Evolutionary conservation across 2,329 filamentous ascomycete species (phyloP).

Genomic region (Kalmusia sp.): DNA sequence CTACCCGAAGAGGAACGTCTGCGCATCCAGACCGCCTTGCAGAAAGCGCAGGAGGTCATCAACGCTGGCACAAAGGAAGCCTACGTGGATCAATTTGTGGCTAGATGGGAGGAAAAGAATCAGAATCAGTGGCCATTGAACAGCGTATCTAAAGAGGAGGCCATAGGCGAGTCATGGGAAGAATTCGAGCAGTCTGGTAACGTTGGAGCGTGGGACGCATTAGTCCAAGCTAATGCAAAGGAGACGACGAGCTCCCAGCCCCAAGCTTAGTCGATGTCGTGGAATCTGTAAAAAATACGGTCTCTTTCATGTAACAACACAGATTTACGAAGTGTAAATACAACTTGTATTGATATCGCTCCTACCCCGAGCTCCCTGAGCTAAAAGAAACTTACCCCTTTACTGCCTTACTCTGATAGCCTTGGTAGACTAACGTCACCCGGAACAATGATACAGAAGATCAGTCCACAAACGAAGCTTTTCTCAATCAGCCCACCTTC

Average conservation of each 20-base stretch:
- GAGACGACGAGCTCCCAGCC: background rate
- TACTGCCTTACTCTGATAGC: no score
- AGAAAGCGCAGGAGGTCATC: conserved; percentile 29
- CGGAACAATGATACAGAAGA: no score
- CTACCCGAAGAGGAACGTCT: conserved; percentile 19
- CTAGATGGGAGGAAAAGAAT: conserved; percentile 14
- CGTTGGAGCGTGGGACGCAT: background rate
- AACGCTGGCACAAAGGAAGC: conserved; percentile 23
- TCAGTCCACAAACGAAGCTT: no score
- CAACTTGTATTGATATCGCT: background rate
- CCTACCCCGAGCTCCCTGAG: no score
- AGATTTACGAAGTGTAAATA: background rate
- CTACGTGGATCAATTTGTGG: conserved; percentile 24
- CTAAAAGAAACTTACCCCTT: no score
- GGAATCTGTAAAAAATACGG: background rate
- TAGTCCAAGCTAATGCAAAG: background rate
- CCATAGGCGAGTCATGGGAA: background rate
- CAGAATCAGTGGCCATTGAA: conserved; percentile 2
- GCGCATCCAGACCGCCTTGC: conserved; percentile 24
- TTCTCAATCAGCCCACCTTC: no score
- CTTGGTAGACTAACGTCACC: no score
- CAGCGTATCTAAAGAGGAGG: background rate
- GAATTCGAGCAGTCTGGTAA: background rate
- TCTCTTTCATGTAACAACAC: conserved; percentile 5
- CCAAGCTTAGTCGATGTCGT: background rate